Base-by-base conservation (phyloP, 2,329 filamentous ascomycete species). In the Paecilomyces sp. region DNA sequence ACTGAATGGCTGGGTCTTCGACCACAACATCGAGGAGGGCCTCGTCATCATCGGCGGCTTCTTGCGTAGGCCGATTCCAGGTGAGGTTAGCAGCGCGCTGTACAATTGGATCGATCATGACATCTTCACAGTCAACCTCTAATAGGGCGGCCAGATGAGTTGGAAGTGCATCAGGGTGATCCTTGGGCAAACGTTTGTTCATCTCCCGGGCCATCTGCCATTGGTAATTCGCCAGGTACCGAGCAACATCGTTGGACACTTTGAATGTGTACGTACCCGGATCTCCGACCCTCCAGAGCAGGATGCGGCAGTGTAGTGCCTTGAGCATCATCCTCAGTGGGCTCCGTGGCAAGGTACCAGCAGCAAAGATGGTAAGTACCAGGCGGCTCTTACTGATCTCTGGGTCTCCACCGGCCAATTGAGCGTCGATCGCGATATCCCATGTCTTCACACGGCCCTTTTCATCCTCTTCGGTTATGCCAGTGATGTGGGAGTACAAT, bases 381-480 rank as follows among this genome's bases (percentile, higher is more conserved):
- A 97, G 81, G 56, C 93, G 87, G 73, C 90, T 92, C 74, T 89
- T 92, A 79, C 89, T 96, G 66, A 97, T 89, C 72, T 96, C 90
- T 8, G 88, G 84, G 74, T 97, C 93, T 13, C 93, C 92, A 51
- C 93, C 93, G 9, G 91, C 91, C 22, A 97, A 82, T 73, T 97
- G 93, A 28, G 93, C 92, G 74, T 97, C 93, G 58, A 97, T 83
- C 13, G 92, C 92, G 68, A 96, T 96, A 34, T 88, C 85, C 93
- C 93, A 97, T 0, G 92, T 91, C 76, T 96, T 94, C 68, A 96
- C 84, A 30, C 93, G 85, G 6, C 91, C 92, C 57, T 84, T 85
- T 73, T 97, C 93, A 72, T 96, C 88, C 60, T 96, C 91, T 65
- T 89, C 86, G 1, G 88, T 93, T 55, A 89, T 84, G 0, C 91